Conservation (phyloP, 768 basidiomycete species). For the Suillus discolor region DNA sequence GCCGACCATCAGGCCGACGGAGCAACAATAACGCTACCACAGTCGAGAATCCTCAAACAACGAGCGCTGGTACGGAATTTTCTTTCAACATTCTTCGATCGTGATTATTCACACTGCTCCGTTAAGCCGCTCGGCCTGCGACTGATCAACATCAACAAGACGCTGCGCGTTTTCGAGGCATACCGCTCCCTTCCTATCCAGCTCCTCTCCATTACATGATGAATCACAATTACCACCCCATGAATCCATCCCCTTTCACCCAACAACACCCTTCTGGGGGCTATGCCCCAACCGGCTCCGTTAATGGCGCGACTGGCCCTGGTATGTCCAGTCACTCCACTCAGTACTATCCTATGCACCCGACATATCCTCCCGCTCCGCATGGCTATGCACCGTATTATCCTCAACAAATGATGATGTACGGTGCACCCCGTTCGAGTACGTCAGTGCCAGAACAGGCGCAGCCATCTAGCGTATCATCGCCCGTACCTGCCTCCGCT, state of each 20-base stretch:
- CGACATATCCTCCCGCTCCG: slow-evolving; percentile 47
- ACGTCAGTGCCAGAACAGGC: slow-evolving; percentile 37
- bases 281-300: slow-evolving; percentile 31
- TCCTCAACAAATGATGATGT: slow-evolving; percentile 68
- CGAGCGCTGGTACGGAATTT: slow-evolving; percentile 18
- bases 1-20: slow-evolving; percentile 31
- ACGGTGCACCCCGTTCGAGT: slow-evolving; percentile 45
- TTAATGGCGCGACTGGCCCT: slow-evolving; percentile 43
- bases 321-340: slow-evolving; percentile 41
- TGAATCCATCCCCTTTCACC: slow-evolving; percentile 55
- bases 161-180: slow-evolving; percentile 36
- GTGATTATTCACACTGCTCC: slow-evolving; percentile 17
- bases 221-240: slow-evolving; percentile 66
- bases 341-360: slow-evolving; percentile 62
- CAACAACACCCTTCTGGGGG: slow-evolving; percentile 42
- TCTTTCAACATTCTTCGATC: background rate
- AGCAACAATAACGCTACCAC: slow-evolving; percentile 19
- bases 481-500: slow-evolving; percentile 36
- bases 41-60: slow-evolving; percentile 20
- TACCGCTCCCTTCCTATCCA: slow-evolving; percentile 56
- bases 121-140: slow-evolving; percentile 21
- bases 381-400: slow-evolving; percentile 57
- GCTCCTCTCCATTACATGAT: slow-evolving; percentile 58
- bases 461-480: slow-evolving; percentile 35
- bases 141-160: slow-evolving; percentile 22